These are phyloP conservation scores for Moesziomyces parantarcticus DNA, from an alignment of 1,284 basidiomycete genomes.

Conservation along the genomic window DNA sequence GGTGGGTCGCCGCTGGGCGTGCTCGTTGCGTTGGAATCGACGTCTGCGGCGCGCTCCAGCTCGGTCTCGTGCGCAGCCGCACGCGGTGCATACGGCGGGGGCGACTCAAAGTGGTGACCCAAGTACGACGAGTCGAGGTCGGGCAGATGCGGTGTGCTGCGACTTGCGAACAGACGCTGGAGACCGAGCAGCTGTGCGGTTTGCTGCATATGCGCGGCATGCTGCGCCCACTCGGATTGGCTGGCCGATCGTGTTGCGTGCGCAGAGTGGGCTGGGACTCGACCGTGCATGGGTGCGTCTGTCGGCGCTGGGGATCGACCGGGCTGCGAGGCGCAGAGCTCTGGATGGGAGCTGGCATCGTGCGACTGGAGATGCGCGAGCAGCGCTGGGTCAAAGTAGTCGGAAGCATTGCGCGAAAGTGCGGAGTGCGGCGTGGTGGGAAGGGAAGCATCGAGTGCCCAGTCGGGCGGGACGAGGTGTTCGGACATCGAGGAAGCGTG, in stretches of 20 bases:
- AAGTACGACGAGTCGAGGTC: conserved; percentile 38
- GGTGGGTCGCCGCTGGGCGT: conserved; percentile 16
- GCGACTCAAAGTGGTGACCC: conserved; percentile 42
- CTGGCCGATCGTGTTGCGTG: conserved; percentile 91
- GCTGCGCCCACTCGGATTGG: conserved; percentile 77
- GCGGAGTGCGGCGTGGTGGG: conserved; percentile 21
- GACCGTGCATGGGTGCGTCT: conserved; percentile 81
- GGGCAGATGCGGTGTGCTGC: conserved; percentile 44
- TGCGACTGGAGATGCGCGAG: conserved; percentile 34
- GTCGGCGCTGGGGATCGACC: conserved; percentile 20
- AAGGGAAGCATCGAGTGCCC: conserved; percentile 20
- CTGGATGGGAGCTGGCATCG: conserved; percentile 31
- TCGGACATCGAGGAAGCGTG: conserved; percentile 22
- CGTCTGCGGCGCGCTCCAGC: conserved; percentile 27
- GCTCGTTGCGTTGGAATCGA: conserved; percentile 7
- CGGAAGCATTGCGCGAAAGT: conserved; percentile 31
- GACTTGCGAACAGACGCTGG: conserved; percentile 42
- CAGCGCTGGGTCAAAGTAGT: conserved; percentile 39
- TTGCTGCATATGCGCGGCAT: conserved; percentile 44
- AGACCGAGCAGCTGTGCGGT: conserved; percentile 40
- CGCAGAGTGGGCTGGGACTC: conserved; percentile 93
- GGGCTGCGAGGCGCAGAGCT: conserved; percentile 14
- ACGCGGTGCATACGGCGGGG: conserved; percentile 40
- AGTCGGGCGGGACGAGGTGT: conserved; percentile 26
- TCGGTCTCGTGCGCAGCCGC: conserved; percentile 38